These are phyloP conservation scores for Cyclotella sp. DNA, from an alignment of 108 stramenopile genomes.

Conservation along the genomic window DNA sequence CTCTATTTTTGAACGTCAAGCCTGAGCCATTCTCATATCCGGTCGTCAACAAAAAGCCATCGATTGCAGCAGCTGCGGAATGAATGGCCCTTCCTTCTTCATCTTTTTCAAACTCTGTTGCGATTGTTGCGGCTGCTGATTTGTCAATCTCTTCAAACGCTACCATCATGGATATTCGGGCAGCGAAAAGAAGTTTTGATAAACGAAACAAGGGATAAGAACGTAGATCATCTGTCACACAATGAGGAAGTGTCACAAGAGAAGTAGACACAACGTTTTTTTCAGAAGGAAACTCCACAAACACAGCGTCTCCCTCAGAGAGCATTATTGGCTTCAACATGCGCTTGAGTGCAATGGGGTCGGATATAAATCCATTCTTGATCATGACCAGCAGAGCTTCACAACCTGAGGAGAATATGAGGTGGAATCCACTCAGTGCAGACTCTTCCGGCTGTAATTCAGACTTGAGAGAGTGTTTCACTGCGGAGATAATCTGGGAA, in stretches of 20 bases:
- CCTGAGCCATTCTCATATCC: slow-evolving; percentile 19
- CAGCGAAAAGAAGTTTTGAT: slow-evolving; percentile 60
- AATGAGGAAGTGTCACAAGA: slow-evolving; percentile 23
- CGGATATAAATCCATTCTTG: slow-evolving; percentile 54
- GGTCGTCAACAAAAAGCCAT: slow-evolving; percentile 58
- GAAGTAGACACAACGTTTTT: slow-evolving; percentile 8
- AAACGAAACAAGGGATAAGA: slow-evolving; percentile 43
- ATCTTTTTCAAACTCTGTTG: slow-evolving; percentile 30
- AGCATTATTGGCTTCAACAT: slow-evolving; percentile 63
- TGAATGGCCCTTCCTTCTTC: slow-evolving; percentile 56
- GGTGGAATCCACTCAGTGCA: slow-evolving; percentile 44
- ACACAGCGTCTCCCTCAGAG: slow-evolving; percentile 40
- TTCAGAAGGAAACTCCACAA: slow-evolving; percentile 36
- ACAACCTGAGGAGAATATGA: slow-evolving; percentile 71
- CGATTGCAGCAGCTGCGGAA: slow-evolving; percentile 72
- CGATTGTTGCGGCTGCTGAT: slow-evolving; percentile 44
- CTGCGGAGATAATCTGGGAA: slow-evolving; percentile 78
- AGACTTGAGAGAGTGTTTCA: slow-evolving; percentile 70
- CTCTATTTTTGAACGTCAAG: slow-evolving; percentile 42
- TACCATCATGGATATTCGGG: slow-evolving; percentile 44
- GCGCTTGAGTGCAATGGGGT: slow-evolving; percentile 65
- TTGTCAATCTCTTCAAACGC: slow-evolving; percentile 33
- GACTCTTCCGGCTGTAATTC: slow-evolving; percentile 48
- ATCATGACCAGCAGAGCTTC: slow-evolving; percentile 62
- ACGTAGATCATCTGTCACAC: slow-evolving; percentile 43